These are phyloP conservation scores for Setomelanomma holmii DNA, from an alignment of 2,329 filamentous ascomycete species.

Conservation along the genomic window DNA sequence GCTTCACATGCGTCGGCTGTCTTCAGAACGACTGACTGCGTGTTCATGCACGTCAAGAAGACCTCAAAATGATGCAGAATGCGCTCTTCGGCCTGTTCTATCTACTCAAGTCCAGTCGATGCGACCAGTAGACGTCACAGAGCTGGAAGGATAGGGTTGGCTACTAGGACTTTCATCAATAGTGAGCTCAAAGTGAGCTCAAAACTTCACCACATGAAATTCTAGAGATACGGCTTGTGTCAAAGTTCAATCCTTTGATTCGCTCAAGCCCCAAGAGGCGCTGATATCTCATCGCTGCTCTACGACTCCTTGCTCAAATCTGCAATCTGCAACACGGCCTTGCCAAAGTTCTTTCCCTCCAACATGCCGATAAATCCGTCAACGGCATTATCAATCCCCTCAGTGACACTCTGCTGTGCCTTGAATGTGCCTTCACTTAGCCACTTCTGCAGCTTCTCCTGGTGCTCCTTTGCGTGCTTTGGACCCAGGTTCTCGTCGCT, in stretches of 20 bases:
- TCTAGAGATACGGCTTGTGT: background rate
- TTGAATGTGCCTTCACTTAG: slow-evolving; percentile 77
- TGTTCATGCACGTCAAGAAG: no score
- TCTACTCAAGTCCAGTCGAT: no score
- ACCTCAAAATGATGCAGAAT: no score
- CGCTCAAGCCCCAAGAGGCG: background rate
- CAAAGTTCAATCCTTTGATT: background rate
- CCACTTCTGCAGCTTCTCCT: slow-evolving; percentile 78
- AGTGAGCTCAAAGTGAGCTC: no score
- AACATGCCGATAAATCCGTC: slow-evolving; percentile 79
- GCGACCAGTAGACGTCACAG: no score
- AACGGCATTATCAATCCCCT: slow-evolving; percentile 78
- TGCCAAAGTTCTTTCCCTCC: slow-evolving; percentile 82
- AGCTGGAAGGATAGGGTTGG: no score
- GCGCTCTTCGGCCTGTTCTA: no score
- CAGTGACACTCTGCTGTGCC: slow-evolving; percentile 70
- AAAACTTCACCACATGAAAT: no score
- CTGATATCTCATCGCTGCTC: slow-evolving; percentile 13
- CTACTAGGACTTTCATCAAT: no score
- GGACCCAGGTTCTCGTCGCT: slow-evolving; percentile 69
- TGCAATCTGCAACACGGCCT: slow-evolving; percentile 76
- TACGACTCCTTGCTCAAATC: slow-evolving; percentile 42
- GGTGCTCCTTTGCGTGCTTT: slow-evolving; percentile 72
- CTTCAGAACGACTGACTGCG: no score
- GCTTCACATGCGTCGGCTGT: no score